A percentile compares a stretch with the other conserved stretches of the same genome.
Conservation (phyloP, 2,329 filamentous ascomycete species). For the Trichoderma polysporum region DNA sequence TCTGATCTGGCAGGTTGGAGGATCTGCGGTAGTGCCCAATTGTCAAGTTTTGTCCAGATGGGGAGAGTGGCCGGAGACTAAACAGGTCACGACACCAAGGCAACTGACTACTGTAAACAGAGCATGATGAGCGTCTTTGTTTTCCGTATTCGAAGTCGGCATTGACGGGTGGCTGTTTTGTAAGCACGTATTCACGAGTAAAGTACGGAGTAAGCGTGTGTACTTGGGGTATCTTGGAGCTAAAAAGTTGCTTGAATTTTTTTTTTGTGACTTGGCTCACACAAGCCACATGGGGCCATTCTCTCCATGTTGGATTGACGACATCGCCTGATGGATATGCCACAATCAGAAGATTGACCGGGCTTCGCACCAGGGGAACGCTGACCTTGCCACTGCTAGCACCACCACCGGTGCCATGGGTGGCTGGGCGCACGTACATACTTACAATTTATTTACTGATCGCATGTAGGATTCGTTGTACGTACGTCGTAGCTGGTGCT, state of each 20-base stretch:
- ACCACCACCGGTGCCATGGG: background rate
- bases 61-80: background rate
- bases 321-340: conserved; percentile 2
- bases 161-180: conserved; percentile 1
- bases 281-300: background rate
- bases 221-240: background rate
- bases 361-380: conserved; percentile 10
- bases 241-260: background rate
- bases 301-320: background rate
- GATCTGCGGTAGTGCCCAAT: background rate
- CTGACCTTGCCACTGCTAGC: background rate
- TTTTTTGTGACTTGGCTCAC: background rate
- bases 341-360: conserved; percentile 1
- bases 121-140: background rate
- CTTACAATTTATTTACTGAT: background rate
- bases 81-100: background rate
- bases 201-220: no score
- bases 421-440: background rate
- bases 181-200: background rate
- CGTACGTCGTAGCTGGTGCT: background rate
- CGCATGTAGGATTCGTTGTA: background rate
- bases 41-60: background rate
- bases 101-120: background rate
- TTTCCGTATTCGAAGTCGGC: background rate
- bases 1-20: conserved; percentile 7